A percentile compares a stretch with the other conserved stretches of the same genome.
phyloP scores from a whole-genome alignment of 2,329 filamentous ascomycete genomes.

The Apiospora kogelbergensis region DNA sequence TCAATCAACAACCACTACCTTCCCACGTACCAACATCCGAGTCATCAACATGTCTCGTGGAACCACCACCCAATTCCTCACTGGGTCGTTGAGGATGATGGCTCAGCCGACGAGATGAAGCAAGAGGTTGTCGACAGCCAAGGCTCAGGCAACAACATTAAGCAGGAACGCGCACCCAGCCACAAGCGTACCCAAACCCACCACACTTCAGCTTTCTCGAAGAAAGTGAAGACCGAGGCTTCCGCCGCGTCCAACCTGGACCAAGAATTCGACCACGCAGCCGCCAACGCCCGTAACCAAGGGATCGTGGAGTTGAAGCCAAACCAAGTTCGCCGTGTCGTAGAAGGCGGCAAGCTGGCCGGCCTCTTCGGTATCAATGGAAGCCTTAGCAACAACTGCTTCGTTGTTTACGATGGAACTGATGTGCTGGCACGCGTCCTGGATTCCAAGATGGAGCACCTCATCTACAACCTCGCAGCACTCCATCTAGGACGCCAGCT shows the following conservation, averaged over 20 bases:
- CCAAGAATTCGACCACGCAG: not conserved
- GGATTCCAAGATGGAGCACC: not conserved
- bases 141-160: too few relatives aligned
- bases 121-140: not conserved
- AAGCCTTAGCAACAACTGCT: not conserved
- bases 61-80: too few relatives aligned
- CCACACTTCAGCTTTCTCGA: too few relatives aligned
- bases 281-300: not conserved
- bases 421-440: not conserved
- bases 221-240: too few relatives aligned
- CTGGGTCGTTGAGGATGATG: too few relatives aligned
- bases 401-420: not conserved
- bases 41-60: too few relatives aligned
- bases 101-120: too few relatives aligned
- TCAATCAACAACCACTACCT: too few relatives aligned
- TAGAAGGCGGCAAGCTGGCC: not conserved
- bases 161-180: too few relatives aligned
- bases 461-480: not conserved
- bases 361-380: not conserved
- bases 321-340: not conserved
- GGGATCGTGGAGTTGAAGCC: not conserved
- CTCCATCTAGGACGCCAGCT: not conserved
- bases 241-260: too few relatives aligned
- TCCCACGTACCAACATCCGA: too few relatives aligned
- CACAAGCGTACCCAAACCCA: too few relatives aligned